A percentile compares a stretch with the other conserved stretches of the same genome.
These are phyloP conservation scores for Colletotrichum cordylinicola DNA, from an alignment of 2,329 filamentous ascomycete genomes.

Conservation along the genomic window DNA sequence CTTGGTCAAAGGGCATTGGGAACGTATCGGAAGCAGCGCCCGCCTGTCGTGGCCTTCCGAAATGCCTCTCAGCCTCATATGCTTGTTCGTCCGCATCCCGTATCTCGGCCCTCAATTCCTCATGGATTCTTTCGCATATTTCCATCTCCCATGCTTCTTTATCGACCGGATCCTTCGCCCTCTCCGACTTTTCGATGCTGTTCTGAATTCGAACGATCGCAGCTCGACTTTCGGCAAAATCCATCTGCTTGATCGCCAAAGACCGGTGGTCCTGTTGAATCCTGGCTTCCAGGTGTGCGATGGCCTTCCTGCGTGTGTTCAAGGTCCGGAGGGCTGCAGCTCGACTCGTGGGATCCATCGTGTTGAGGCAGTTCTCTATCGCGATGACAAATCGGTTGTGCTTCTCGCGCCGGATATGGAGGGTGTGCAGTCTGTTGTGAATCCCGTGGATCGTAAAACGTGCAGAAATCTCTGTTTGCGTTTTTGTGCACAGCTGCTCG, in stretches of 20 bases:
- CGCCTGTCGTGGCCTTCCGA: neutral
- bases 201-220: neutral
- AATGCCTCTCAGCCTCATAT: neutral
- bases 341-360: neutral
- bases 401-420: neutral
- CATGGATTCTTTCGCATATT: neutral
- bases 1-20: neutral
- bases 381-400: neutral
- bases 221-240: neutral
- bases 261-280: neutral
- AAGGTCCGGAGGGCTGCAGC: neutral
- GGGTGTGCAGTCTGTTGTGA: neutral
- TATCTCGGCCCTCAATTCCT: neutral
- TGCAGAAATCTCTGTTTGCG: neutral
- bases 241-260: neutral
- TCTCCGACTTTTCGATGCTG: neutral
- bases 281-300: neutral
- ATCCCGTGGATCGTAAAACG: neutral
- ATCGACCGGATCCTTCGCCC: neutral
- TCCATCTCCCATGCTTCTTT: neutral
- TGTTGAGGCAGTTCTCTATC: neutral
- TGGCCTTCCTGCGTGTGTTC: neutral
- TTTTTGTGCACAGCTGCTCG: neutral
- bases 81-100: neutral
- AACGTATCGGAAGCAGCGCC: neutral